Conservation (phyloP, 352 stramenopile species). For the Phytopythium boreale region DNA sequence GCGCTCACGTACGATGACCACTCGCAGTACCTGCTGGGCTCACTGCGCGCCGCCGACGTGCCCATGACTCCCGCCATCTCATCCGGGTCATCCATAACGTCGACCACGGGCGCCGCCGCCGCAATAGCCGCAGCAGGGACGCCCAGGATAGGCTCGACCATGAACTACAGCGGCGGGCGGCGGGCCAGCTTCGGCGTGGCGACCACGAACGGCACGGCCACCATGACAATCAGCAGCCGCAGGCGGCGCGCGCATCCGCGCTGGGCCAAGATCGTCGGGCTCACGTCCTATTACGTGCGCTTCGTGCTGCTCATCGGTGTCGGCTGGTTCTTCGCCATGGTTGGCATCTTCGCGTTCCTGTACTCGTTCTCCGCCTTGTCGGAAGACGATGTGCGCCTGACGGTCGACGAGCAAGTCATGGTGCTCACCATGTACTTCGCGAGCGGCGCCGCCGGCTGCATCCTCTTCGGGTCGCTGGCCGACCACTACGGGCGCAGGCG, state of each 20-base stretch:
- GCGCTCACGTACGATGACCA: slow-evolving; percentile 48
- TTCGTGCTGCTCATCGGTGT: slow-evolving; percentile 44
- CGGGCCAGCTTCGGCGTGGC: neutral
- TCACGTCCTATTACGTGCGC: slow-evolving; percentile 45
- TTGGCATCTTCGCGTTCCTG: slow-evolving; percentile 37
- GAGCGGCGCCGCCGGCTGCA: slow-evolving; percentile 39
- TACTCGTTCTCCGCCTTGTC: slow-evolving; percentile 19
- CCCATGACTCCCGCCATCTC: slow-evolving; percentile 16
- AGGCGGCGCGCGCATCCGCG: slow-evolving; percentile 10
- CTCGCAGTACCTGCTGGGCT: slow-evolving; percentile 39
- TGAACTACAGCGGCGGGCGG: neutral
- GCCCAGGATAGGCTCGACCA: neutral
- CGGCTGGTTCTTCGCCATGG: slow-evolving; percentile 41
- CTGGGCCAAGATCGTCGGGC: slow-evolving; percentile 26
- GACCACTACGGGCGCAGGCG: slow-evolving; percentile 54
- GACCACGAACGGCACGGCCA: neutral
- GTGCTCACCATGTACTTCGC: slow-evolving; percentile 38
- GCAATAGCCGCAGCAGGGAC: neutral
- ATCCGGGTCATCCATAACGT: slow-evolving; percentile 1
- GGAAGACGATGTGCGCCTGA: slow-evolving; percentile 9
- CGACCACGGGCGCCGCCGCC: neutral
- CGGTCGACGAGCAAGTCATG: slow-evolving; percentile 21
- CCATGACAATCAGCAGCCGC: slow-evolving; percentile 17
- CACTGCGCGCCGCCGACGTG: slow-evolving; percentile 19
- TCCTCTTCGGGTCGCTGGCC: slow-evolving; percentile 47